Evolutionary conservation across 2,329 filamentous ascomycete genomes (phyloP), one percentile per base, ranked within the genome.

Genomic region (Talaromyces sp.): DNA sequence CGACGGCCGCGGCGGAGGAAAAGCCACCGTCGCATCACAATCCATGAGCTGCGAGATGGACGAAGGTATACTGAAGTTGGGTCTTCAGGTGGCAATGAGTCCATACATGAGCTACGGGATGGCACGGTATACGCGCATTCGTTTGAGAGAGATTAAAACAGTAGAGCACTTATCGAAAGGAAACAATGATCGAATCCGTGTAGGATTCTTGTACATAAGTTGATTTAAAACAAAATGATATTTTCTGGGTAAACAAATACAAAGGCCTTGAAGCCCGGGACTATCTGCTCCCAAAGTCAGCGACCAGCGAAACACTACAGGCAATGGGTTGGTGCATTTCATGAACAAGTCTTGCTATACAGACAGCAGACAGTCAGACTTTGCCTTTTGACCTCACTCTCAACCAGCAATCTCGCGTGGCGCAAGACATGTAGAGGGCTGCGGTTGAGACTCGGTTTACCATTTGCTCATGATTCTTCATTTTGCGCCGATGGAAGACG

Each of bases 371-470:
- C n/a, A 10, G 68, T 77, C 75, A 77, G 75, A 77, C 70, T 76
- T 74, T 77, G 74, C 75, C 75, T 72, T 70, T 69, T 63, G 55
- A 74, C 74, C 74, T 72, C 75, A 77, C 67, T 70, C 75, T 72
- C 74, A 65, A 75, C 75, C 75, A 77, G 74, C 75, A 56, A 62
- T 61, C 52, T 61, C 50, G 61, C 57, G 61, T 54, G 38, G 57
- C 60, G 58, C 27, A 19, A 57, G 55, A 54, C 54, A 43, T 29
- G 38, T 63, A 61, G 17, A 56, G 51, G 19, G 58, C 38, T 65
- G 74, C 75, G 74, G 75, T 73, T 77, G 73, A 75, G 74, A 64
- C 67, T 77, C 72, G 72, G 74, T 72, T 77, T 77, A 77, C 75
- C 75, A 77, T 75, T 76, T 43, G 73, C 72, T 67, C 61, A 61